Conservation (phyloP, 2,329 filamentous ascomycete genomes). For the Trichoderma polysporum region DNA sequence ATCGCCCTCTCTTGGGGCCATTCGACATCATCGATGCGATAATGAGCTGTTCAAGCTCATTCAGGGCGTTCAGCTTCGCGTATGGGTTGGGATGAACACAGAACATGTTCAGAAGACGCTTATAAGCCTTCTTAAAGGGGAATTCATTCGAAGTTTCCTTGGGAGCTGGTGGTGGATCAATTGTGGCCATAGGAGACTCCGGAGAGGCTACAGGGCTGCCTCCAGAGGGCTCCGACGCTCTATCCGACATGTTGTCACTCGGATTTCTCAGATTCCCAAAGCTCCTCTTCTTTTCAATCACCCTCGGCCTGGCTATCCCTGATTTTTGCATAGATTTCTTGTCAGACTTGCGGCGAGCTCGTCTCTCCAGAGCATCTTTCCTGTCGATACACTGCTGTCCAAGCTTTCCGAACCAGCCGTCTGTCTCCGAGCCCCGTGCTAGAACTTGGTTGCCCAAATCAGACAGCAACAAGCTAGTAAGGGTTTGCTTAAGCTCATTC, state of each 20-base stretch:
- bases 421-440: constrained; percentile 87
- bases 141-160: constrained; percentile 55
- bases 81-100: constrained; percentile 86
- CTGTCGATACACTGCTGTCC: constrained; percentile 65
- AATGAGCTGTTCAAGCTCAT: constrained; percentile 80
- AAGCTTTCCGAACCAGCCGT: constrained; percentile 76
- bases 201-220: constrained; percentile 40
- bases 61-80: constrained; percentile 77
- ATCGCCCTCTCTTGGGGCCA: constrained; percentile 36
- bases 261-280: constrained; percentile 62
- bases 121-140: constrained; percentile 77
- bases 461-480: constrained; percentile 83
- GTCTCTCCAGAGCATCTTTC: constrained; percentile 54
- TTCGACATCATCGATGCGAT: constrained; percentile 61
- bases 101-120: constrained; percentile 78
- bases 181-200: constrained; percentile 36
- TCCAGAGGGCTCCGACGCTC: constrained; percentile 41
- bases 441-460: constrained; percentile 87
- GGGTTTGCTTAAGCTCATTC: constrained; percentile 70
- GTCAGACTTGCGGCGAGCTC: constrained; percentile 41
- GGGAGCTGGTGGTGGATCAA: constrained; percentile 22
- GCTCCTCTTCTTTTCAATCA: constrained; percentile 66
- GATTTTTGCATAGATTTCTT: constrained; percentile 45
- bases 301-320: constrained; percentile 49
- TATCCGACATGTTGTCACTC: constrained; percentile 42